Base-by-base conservation (phyloP, 805 yeast genomes). In the Suhomyces xylopsoci region DNA sequence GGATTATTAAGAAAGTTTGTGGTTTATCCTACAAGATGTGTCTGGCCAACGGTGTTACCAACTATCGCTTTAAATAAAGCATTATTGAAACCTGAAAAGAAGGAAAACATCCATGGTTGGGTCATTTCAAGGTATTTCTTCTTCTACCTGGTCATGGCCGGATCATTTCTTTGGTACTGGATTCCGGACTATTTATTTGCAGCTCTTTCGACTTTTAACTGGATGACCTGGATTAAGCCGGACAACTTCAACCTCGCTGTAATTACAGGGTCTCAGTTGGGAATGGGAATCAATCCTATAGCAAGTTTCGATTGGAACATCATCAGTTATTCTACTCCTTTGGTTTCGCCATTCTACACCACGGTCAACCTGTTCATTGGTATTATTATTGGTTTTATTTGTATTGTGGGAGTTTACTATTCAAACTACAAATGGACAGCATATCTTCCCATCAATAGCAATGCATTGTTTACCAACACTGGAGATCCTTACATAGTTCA, bases 211-310 rank as follows among this genome's bases (percentile, higher is more conserved):
- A 61, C 67, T 2, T 78, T 78, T 64, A 74, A 76, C 58, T 83
- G 87, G 88, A 73, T 80, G 59, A 74, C 81, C 3, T 83, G 87
- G 86, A 82, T 82, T 45, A 65, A 67, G 3, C 86, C 85, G n/a
- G 55, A 74, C 38, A 81, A 80, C 62, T 68, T 75, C 53, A 74
- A 76, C 57, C 63, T 82, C 49, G 80, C 81, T 12, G 60, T 64
- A 7, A 64, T 82, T 17, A 78, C 84, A 10, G 86, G 87, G 24
- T 61, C 70, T 14, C 50, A 55, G 7, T 47, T 53, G 25, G 85
- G 85, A n/a, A 54, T 82, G 24, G 86, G 85, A 8, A 53, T 81
- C 43, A 82, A 81, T 60, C 85, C 85, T 10, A 59, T 79, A 41
- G 63, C 85, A 8, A 71, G 81, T 1, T 75, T 82, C 62, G 87